A percentile compares a stretch with the other conserved stretches of the same genome.
Evolutionary conservation across 2,329 filamentous ascomycete species (phyloP).

Genomic region (Microsporum canis): DNA sequence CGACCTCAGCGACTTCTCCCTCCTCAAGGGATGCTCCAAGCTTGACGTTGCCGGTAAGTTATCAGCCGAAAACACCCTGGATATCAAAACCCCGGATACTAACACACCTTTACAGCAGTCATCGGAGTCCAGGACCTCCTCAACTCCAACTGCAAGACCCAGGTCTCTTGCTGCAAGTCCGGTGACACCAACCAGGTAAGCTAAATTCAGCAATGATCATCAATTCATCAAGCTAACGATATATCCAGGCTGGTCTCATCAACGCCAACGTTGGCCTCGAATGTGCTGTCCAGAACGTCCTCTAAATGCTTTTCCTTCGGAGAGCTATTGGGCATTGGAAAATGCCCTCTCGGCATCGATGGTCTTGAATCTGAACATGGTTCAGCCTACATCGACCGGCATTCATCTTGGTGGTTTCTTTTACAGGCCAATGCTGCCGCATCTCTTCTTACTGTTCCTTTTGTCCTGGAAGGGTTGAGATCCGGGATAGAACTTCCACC

Average conservation of each 20-base stretch:
- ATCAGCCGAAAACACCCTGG: neutral
- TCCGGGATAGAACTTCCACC: conserved; percentile 3
- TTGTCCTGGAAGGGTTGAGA: conserved; percentile 1
- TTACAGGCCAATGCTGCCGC: neutral
- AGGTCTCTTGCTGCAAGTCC: conserved; percentile 14
- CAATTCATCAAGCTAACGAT: neutral
- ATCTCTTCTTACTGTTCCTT: neutral
- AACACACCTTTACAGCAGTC: neutral
- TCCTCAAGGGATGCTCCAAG: conserved; percentile 35
- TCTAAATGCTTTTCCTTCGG: conserved; percentile 22
- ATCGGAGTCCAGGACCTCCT: conserved; percentile 10
- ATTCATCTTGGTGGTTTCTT: neutral
- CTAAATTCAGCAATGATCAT: neutral
- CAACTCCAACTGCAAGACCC: conserved; percentile 13
- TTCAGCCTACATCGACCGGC: conserved; percentile 1
- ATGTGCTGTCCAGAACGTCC: conserved; percentile 29
- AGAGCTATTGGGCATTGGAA: neutral
- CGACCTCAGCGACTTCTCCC: conserved; percentile 26
- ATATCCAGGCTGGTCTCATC: conserved; percentile 23
- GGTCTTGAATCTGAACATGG: neutral
- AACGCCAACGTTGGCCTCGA: conserved; percentile 28
- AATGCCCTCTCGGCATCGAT: neutral
- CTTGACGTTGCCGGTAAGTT: conserved; percentile 23
- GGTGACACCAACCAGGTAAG: conserved; percentile 9
- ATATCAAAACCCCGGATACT: neutral